Evolutionary conservation across 2,329 filamentous ascomycete genomes (phyloP), one percentile per base, ranked within the genome.

Genomic region (Eutypa lata): DNA sequence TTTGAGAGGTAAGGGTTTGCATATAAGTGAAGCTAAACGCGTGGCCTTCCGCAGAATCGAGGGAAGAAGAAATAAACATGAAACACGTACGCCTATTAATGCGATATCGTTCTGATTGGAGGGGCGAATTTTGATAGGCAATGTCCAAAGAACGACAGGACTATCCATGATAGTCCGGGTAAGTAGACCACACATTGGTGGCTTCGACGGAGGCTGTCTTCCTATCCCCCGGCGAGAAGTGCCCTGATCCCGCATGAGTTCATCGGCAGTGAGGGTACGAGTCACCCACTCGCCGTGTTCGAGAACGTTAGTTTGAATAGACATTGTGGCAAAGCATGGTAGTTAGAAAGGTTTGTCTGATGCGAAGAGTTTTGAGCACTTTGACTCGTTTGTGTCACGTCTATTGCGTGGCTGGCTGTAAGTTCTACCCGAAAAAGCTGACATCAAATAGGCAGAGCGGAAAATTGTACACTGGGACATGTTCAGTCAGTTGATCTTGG

Each of bases 111-210:
- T 91, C 55, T 85, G 77, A 43, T 78, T 71, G 49, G 78, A 76
- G 51, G 86, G 86, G 53, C 92, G 82, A 54, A 97, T 76, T 54
- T 87, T 83, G n/a, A 87, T 90, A 13, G 91, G 89, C 14, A 96
- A 74, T 43, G 97, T 87, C 76, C 82, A 88, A 65, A 87, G 87
- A 52, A 88, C 80, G 35, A 88, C 76, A 2, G 92, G 89, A 57
- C 89, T 95, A 50, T 86, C 81, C 48, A 93, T 76, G 28, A 96
- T 68, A 0, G 92, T 96, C 64, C 82, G 86, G 1, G 90, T 90
- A 45, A 97, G 76, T 31, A 97, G 66, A 3, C 91, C 94, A 54
- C 86, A 81, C 19, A 70, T 72, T 6, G 87, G 83, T 28, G 75
- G 71, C 48, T 64, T 72, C 52, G 63, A 66, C 31, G 65, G 61